These are phyloP conservation scores for Trypanosoma mega DNA, from an alignment of 208 protist genomes.

Conservation along the genomic window DNA sequence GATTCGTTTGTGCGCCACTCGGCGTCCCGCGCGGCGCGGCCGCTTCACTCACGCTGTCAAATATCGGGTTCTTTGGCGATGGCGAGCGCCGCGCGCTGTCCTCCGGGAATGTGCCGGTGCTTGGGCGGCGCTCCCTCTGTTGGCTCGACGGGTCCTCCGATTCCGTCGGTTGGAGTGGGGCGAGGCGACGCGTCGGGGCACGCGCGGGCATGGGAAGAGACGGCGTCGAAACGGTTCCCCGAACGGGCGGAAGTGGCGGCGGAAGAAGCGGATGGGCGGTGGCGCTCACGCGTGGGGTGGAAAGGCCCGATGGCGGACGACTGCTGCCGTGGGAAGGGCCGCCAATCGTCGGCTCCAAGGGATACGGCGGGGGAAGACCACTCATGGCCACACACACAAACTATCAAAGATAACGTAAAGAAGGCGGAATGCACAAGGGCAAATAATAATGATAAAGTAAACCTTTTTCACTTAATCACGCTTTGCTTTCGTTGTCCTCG, in stretches of 20 bases:
- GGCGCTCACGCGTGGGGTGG: constrained; percentile 23
- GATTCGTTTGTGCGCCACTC: no score
- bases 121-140: neutral
- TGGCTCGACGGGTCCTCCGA: neutral
- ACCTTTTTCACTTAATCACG: no score
- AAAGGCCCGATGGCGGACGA: constrained; percentile 20
- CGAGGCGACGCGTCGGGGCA: constrained; percentile 10
- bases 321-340: constrained; percentile 10
- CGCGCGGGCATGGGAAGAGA: constrained; percentile 1
- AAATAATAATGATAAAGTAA: no score
- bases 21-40: no score
- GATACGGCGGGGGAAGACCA: constrained; percentile 12
- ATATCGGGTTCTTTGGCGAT: no score
- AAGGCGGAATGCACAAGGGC: no score
- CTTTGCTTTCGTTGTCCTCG: no score
- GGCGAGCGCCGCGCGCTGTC: neutral
- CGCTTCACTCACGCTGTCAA: no score
- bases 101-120: constrained; percentile 2
- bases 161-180: constrained; percentile 14
- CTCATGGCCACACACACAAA: no score
- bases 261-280: constrained; percentile 26
- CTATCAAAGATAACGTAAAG: no score
- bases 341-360: constrained; percentile 1
- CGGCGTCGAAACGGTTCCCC: neutral
- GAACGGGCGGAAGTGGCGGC: constrained; percentile 29